Evolutionary conservation across 352 stramenopile genomes (phyloP).

Genomic region (Thraustochytrium sp.): DNA sequence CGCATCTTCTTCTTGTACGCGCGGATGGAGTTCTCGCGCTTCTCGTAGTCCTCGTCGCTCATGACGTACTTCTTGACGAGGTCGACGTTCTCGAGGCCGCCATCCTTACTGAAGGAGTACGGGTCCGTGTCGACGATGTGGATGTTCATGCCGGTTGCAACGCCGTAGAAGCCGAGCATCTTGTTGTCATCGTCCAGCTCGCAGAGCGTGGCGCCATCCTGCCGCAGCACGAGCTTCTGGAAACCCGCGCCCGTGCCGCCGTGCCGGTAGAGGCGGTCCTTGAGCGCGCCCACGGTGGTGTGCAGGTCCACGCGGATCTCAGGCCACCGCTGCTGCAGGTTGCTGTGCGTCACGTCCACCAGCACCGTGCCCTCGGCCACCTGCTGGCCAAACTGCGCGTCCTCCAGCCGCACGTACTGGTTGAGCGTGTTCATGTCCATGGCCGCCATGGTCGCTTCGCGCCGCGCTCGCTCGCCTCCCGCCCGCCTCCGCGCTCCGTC

Average conservation of each 20-base stretch:
- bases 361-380: constrained; percentile 32
- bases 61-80: constrained; percentile 97
- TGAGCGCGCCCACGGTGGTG: constrained; percentile 43
- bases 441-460: not conserved
- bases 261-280: constrained; percentile 47
- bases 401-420: constrained; percentile 38
- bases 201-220: constrained; percentile 15
- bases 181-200: constrained; percentile 38
- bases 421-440: constrained; percentile 38
- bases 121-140: constrained; percentile 66
- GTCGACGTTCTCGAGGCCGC: constrained; percentile 90
- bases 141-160: constrained; percentile 26
- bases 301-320: constrained; percentile 48
- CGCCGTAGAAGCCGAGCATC: constrained; percentile 46
- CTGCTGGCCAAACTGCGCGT: not conserved
- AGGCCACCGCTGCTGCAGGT: constrained; percentile 47
- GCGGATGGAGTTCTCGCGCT: constrained; percentile 92
- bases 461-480: no score
- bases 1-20: constrained; percentile 91
- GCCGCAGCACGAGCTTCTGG: constrained; percentile 42
- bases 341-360: constrained; percentile 45
- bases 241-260: constrained; percentile 39
- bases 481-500: no score
- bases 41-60: constrained; percentile 96
- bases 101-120: constrained; percentile 84